phyloP scores from a whole-genome alignment of 2,329 filamentous ascomycete genomes.

The Trichoderma koningiopsis region DNA sequence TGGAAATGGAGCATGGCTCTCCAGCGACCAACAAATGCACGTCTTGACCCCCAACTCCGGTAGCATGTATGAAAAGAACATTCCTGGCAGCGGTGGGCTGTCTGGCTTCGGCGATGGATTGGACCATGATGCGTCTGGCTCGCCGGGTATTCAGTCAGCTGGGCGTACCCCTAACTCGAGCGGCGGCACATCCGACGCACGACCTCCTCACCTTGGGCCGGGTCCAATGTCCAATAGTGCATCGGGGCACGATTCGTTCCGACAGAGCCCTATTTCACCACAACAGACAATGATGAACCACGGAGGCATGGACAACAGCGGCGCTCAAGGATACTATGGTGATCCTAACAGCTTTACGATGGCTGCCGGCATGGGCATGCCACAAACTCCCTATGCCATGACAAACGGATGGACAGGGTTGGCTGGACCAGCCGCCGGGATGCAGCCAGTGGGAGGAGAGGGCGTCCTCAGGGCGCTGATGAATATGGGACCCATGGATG shows the following conservation, averaged over 20 bases:
- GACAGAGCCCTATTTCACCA: slow-evolving; percentile 53
- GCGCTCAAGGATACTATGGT: slow-evolving; percentile 41
- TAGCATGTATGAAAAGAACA: slow-evolving; percentile 40
- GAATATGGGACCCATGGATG: slow-evolving; percentile 62
- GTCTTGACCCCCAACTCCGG: slow-evolving; percentile 41
- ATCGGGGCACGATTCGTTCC: slow-evolving; percentile 51
- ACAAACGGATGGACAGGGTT: slow-evolving; percentile 49
- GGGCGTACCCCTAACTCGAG: slow-evolving; percentile 64
- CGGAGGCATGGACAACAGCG: slow-evolving; percentile 42
- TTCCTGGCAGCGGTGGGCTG: slow-evolving; percentile 34
- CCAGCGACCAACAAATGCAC: slow-evolving; percentile 44
- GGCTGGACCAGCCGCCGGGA: slow-evolving; percentile 44
- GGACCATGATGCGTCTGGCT: slow-evolving; percentile 51
- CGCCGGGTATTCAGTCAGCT: slow-evolving; percentile 54
- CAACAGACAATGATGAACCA: slow-evolving; percentile 45
- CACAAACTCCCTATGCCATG: slow-evolving; percentile 44
- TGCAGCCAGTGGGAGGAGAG: slow-evolving; percentile 60
- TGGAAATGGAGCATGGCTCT: slow-evolving; percentile 42
- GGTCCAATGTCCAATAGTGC: slow-evolving; percentile 38
- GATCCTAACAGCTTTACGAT: slow-evolving; percentile 44
- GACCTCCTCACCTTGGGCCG: slow-evolving; percentile 34
- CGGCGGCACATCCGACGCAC: slow-evolving; percentile 37
- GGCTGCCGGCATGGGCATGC: slow-evolving; percentile 30
- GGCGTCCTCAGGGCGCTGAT: slow-evolving; percentile 60
- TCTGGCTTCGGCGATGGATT: slow-evolving; percentile 47